Evolutionary conservation across 1,284 basidiomycete species (phyloP).

Genomic region (Tilletia indica): DNA sequence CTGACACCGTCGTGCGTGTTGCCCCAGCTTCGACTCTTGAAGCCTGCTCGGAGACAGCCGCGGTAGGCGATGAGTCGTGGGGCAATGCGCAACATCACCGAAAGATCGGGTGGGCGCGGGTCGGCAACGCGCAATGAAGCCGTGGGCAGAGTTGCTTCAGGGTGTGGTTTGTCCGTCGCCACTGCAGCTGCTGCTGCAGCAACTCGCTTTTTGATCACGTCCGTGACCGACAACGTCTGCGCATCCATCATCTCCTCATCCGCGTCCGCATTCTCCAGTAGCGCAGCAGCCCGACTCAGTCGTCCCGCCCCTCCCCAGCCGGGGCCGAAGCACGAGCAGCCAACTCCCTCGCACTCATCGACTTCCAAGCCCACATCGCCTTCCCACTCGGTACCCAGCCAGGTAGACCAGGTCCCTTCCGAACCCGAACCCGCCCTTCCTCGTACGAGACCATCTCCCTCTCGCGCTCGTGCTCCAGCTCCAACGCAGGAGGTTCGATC

Average conservation of each 20-base stretch:
- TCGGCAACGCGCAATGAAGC: not conserved
- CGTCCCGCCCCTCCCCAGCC: not conserved
- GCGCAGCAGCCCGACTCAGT: not conserved
- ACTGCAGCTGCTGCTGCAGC: not conserved
- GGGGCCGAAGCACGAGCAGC: not conserved
- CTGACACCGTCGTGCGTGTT: constrained; percentile 64
- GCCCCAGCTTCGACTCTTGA: constrained; percentile 62
- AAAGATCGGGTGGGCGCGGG: constrained; percentile 51
- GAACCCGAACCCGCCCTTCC: constrained; percentile 1
- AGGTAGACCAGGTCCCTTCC: constrained; percentile 26
- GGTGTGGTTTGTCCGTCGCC: constrained; percentile 10
- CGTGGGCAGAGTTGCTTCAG: not conserved
- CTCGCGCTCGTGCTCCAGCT: constrained; percentile 18
- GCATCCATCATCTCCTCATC: constrained; percentile 21
- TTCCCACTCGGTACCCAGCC: constrained; percentile 43
- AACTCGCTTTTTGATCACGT: no score
- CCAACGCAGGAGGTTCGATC: constrained; percentile 55
- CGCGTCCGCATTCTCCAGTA: not conserved
- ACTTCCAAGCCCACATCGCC: constrained; percentile 43
- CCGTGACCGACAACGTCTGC: no score
- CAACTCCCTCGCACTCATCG: constrained; percentile 12
- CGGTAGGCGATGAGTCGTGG: constrained; percentile 62
- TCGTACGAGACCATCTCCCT: constrained; percentile 8
- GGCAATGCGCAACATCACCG: constrained; percentile 60
- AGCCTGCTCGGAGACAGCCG: constrained; percentile 60